phyloP scores from a whole-genome alignment of 768 basidiomycete genomes.

The Leccinum variicolor region DNA sequence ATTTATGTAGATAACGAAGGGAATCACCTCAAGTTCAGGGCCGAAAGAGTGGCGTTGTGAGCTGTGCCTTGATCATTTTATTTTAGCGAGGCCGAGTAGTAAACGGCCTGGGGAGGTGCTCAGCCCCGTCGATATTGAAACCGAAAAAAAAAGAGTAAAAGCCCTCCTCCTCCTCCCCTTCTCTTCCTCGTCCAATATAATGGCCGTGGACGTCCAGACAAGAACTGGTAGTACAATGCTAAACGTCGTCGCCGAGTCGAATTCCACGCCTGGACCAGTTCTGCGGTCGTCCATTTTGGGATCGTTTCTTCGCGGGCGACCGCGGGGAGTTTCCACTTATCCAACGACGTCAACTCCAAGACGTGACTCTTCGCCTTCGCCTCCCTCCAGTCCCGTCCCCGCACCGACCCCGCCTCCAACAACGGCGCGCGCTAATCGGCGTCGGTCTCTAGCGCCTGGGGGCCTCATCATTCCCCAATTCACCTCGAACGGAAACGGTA shows the following conservation, averaged over 20 bases:
- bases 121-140: constrained; percentile 18
- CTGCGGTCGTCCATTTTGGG: constrained; percentile 63
- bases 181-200: not conserved
- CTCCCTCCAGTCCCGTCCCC: constrained; percentile 40
- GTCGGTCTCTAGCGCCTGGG: constrained; percentile 39
- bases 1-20: not conserved
- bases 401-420: constrained; percentile 11
- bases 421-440: constrained; percentile 29
- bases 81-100: not conserved
- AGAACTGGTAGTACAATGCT: not conserved
- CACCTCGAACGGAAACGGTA: constrained; percentile 28
- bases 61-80: constrained; percentile 11
- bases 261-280: constrained; percentile 21
- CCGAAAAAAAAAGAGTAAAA: constrained; percentile 1
- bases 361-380: constrained; percentile 41
- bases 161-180: not conserved
- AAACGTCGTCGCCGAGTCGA: constrained; percentile 21
- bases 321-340: constrained; percentile 61
- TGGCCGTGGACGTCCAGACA: not conserved
- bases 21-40: not conserved
- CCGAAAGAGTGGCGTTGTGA: constrained; percentile 4
- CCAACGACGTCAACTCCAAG: constrained; percentile 7
- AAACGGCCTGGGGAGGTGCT: not conserved
- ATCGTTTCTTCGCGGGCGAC: constrained; percentile 63
- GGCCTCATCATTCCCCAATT: constrained; percentile 33